Base-by-base conservation (phyloP, 805 yeast genomes). In the Candida chilensis region DNA sequence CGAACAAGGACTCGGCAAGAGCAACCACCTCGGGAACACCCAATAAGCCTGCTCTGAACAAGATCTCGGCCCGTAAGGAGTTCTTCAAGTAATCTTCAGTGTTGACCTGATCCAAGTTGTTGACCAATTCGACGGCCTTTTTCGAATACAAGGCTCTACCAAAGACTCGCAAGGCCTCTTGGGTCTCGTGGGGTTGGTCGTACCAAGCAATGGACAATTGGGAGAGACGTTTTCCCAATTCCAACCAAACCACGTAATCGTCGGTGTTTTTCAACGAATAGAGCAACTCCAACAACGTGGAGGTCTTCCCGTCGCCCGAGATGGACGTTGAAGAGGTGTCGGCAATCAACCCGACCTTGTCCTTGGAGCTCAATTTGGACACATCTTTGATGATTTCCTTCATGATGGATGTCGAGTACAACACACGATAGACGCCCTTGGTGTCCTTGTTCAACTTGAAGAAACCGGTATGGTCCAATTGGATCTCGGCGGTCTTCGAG, bases 231-330 rank as follows among this genome's bases (percentile, higher is more conserved):
- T 57, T 53, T 16, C 64, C 48, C 26, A 75, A 54, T 43, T 72
- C 77, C 16, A 54, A 48, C 84, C 85, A 77, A 27, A 72, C 75
- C 28, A 65, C 60, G 38, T 54, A 62, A 22, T 61, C 60, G 4
- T 48, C 42, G 35, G 60, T 66, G 20, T 55, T 33, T 12, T 55
- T 48, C 13, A 56, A 47, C 5, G 51, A 38, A 31, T 50, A 45
- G 12, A 68, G 45, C 25, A 72, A 51, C 28, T 62, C 50, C 48
- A 74, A 57, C 27, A 71, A 60, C 8, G 67, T 56, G 6, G 63
- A 44, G 1, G 74, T 63, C 15, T 52, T 44, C 15, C 51, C 37
- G 20, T 56, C 44, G 5, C 75, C 76, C 1, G 75, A 57, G 31
- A 60, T 58, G 3, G 76, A 68, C 19, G 65, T 61, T 1, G 75